Evolutionary conservation across 805 yeast species (phyloP).

Genomic region (Wickerhamia fluorescens): DNA sequence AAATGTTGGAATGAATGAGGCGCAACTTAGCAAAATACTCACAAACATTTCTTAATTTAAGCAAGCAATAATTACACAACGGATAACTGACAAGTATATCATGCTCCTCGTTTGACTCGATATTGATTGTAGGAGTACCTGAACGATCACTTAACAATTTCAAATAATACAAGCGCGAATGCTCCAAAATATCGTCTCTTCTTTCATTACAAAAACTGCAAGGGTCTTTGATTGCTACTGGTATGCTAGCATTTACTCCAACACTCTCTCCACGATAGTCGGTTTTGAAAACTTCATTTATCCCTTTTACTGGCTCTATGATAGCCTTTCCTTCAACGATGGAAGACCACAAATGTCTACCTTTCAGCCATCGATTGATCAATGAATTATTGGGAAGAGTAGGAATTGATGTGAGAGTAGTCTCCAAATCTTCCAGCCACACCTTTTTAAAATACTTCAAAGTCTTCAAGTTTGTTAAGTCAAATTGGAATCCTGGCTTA

Average conservation of each 20-base stretch:
- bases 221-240: slow-evolving; percentile 67
- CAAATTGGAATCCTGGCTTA: slow-evolving; percentile 28
- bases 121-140: slow-evolving; percentile 7
- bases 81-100: slow-evolving; percentile 45
- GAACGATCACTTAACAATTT: slow-evolving; percentile 34
- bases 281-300: slow-evolving; percentile 64
- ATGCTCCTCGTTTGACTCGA: slow-evolving; percentile 10
- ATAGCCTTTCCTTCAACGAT: slow-evolving; percentile 75
- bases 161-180: slow-evolving; percentile 69
- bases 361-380: slow-evolving; percentile 36
- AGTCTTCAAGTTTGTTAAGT: slow-evolving; percentile 37
- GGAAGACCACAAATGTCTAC: slow-evolving; percentile 49
- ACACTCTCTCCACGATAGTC: slow-evolving; percentile 18
- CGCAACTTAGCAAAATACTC: slow-evolving; percentile 76
- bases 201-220: slow-evolving; percentile 84
- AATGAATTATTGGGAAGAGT: slow-evolving; percentile 44
- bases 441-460: slow-evolving; percentile 57
- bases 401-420: slow-evolving; percentile 25
- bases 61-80: slow-evolving; percentile 74
- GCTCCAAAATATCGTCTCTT: slow-evolving; percentile 62
- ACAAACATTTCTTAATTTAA: slow-evolving; percentile 73
- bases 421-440: slow-evolving; percentile 71
- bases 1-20: slow-evolving; percentile 46
- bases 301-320: slow-evolving; percentile 81
- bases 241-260: slow-evolving; percentile 23